Percentiles rank a stretch among this genome's conserved stretches.
These are phyloP conservation scores for Phytophthora idaei DNA, from an alignment of 352 stramenopile genomes.

Conservation along the genomic window DNA sequence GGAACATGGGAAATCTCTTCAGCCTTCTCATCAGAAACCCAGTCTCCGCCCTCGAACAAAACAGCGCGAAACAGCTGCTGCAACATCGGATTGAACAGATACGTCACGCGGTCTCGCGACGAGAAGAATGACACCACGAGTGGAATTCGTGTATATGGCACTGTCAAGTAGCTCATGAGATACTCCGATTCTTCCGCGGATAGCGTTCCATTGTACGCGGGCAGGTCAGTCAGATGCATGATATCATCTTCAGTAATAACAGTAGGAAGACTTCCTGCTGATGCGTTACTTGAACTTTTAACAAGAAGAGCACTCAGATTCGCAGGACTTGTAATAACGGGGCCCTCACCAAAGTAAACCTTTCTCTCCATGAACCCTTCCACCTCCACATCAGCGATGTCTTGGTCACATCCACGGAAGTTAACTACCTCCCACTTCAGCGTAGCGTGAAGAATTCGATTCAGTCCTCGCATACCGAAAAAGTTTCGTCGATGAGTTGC, in stretches of 20 bases:
- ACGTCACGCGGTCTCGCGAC: constrained; percentile 87
- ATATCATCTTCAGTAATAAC: constrained; percentile 97
- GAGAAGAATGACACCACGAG: constrained; percentile 98
- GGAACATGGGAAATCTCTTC: constrained; percentile 80
- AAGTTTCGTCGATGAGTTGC: constrained; percentile 80
- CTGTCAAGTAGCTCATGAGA: constrained; percentile 98
- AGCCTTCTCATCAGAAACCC: constrained; percentile 65
- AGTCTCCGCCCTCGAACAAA: constrained; percentile 91
- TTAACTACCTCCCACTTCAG: constrained; percentile 90
- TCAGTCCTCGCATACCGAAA: constrained; percentile 73
- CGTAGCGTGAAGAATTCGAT: constrained; percentile 64
- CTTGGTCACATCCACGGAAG: constrained; percentile 87
- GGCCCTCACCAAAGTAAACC: constrained; percentile 88
- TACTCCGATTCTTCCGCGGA: constrained; percentile 96
- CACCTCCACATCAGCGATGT: constrained; percentile 90
- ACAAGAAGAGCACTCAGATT: constrained; percentile 65
- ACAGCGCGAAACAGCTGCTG: constrained; percentile 87
- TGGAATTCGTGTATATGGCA: constrained; percentile 98
- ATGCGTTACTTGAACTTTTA: constrained; percentile 52
- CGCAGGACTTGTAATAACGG: constrained; percentile 80
- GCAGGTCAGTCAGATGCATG: constrained; percentile 96
- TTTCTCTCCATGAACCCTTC: constrained; percentile 88
- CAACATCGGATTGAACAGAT: constrained; percentile 86
- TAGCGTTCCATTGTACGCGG: constrained; percentile 97
- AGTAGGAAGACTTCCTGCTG: constrained; percentile 35